These are phyloP conservation scores for Syzygium syzygioides DNA, from an alignment of 441 rosid genomes.

Conservation along the genomic window DNA sequence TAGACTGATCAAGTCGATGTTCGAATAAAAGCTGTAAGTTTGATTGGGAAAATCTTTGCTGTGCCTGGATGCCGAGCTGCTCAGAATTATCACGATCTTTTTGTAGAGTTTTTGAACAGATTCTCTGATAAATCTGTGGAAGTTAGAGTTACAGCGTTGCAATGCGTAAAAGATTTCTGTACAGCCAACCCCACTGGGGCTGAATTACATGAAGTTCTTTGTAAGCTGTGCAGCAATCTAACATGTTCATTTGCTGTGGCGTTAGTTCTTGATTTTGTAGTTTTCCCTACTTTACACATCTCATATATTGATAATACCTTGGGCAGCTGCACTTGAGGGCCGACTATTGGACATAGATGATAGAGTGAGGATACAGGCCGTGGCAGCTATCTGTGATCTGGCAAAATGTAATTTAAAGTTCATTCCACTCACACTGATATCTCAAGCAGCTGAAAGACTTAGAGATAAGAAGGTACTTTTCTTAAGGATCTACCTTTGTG, in stretches of 20 bases:
- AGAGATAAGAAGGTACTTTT: conserved; percentile 86
- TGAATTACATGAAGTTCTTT: conserved; percentile 56
- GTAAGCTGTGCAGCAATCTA: conserved; percentile 32
- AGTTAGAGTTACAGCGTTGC: conserved; percentile 77
- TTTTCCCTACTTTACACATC: conserved; percentile 6
- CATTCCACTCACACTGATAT: conserved; percentile 47
- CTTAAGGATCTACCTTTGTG: background rate
- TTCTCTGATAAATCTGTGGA: conserved; percentile 89
- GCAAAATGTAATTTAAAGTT: conserved; percentile 48
- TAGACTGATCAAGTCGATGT: conserved; percentile 96
- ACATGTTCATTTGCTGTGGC: background rate
- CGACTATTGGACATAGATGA: conserved; percentile 87
- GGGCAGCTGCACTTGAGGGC: conserved; percentile 70
- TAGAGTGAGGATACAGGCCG: conserved; percentile 76
- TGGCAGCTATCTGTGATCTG: conserved; percentile 74
- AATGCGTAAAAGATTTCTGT: conserved; percentile 66
- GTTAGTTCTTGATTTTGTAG: conserved; percentile 2
- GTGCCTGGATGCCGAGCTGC: conserved; percentile 47
- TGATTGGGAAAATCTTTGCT: conserved; percentile 74
- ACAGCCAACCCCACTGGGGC: conserved; percentile 51
- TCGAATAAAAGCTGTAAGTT: conserved; percentile 82
- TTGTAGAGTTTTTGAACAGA: conserved; percentile 78
- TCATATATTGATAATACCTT: conserved; percentile 14
- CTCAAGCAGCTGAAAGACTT: conserved; percentile 74
- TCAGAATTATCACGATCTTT: conserved; percentile 54